Evolutionary conservation across 2,329 filamentous ascomycete species (phyloP), one percentile per base, ranked within the genome.

Genomic region (Colletotrichum sojae): DNA sequence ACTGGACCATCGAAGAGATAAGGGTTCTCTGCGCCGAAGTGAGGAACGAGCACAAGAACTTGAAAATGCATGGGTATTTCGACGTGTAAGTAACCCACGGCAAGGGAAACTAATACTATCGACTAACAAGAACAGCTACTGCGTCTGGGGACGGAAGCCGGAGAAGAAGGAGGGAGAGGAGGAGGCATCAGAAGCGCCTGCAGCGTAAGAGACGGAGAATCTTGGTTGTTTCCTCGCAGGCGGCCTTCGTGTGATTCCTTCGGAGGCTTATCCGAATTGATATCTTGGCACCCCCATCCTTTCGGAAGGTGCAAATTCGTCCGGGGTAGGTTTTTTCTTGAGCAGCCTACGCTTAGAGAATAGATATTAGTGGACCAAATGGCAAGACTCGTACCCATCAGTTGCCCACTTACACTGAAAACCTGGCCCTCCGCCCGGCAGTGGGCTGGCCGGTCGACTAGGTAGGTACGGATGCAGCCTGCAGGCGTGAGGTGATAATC

Each of bases 1-100:
- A 74, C 0, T 82, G 80, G 81, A 76, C 71, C 5, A 63, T 73
- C 0, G 73, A 76, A 5, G 75, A 82, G 67, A 74, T 80, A 1
- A 72, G 77, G 22, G 66, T 78, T 2, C 80, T 79, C 43, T 73
- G 80, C 36, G 73, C 76, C 12, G 73, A 75, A 20, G 78, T 82
- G 12, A 75, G 76, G 40, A 77, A 75, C 40, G 77, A 78, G 46
- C 56, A 80, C 69, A 76, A 73, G 71, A 76, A 79, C 57, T 73
- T 71, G 25, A 63, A 61, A 0, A 75, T 81, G 5, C 82, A 83
- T 48, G 75, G 75, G 0, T 83, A 79, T 71, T 82, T 78, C 75
- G 77, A 77, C 4, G 74, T 82, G 78, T 82, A 71, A 77, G 79
- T n/a, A n/a, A n/a, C n/a, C n/a, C n/a, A n/a, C n/a, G n/a, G n/a